phyloP scores from a whole-genome alignment of 495 filamentous ascomycete genomes.

The Articulospora tetracladia region DNA sequence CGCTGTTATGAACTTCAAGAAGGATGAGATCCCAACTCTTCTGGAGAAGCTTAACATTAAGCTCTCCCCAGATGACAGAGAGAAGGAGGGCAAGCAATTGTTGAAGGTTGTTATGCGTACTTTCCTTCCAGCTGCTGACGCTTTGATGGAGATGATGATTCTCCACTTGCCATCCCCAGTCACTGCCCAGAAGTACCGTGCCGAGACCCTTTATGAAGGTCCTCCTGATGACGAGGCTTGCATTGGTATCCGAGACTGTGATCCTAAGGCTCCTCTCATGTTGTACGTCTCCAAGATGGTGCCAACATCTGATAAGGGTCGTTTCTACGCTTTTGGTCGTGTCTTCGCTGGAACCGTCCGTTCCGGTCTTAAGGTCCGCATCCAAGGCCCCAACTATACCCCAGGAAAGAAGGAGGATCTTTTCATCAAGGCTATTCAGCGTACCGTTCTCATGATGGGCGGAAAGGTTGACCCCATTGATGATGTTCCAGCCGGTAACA shows the following conservation, averaged over 20 bases:
- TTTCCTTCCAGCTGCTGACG: conserved; percentile 96
- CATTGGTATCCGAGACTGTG: conserved; percentile 96
- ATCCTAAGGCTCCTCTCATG: conserved; percentile 97
- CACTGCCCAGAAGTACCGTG: conserved; percentile 96
- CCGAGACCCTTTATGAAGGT: conserved; percentile 98
- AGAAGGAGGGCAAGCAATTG: conserved; percentile 92
- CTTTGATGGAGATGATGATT: conserved; percentile 99
- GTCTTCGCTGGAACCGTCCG: conserved; percentile 97
- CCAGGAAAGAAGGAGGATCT: conserved; percentile 98
- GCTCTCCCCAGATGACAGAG: conserved; percentile 79
- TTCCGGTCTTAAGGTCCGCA: conserved; percentile 99
- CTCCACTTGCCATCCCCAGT: conserved; percentile 96
- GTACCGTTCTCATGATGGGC: conserved; percentile 99
- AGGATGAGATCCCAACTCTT: conserved; percentile 80
- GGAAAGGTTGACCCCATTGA: conserved; percentile 98
- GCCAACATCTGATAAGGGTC: conserved; percentile 97
- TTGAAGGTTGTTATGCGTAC: conserved; percentile 98
- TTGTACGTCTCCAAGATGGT: conserved; percentile 99
- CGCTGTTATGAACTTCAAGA: conserved; percentile 97
- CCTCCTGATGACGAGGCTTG: conserved; percentile 85
- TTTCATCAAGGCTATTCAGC: conserved; percentile 99
- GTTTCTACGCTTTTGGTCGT: conserved; percentile 99
- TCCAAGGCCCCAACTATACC: conserved; percentile 98
- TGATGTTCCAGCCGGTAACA: conserved; percentile 98
- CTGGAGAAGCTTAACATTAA: conserved; percentile 91